phyloP scores from a whole-genome alignment of 139 green algal genomes.

The Penium margaritaceum region DNA sequence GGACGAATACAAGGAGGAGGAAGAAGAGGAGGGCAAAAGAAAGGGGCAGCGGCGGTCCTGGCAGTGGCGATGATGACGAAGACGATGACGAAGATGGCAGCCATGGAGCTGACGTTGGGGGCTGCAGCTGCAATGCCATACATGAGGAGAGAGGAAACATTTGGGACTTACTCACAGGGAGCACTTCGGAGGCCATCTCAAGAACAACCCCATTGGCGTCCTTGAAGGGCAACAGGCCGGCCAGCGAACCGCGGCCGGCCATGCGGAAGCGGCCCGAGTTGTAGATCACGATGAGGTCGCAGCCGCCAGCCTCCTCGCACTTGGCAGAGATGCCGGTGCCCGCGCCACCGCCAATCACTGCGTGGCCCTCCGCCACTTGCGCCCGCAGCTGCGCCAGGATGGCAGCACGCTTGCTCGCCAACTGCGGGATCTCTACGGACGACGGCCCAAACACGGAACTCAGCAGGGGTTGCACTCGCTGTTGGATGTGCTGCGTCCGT shows the following conservation, averaged over 20 bases:
- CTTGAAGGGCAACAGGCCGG: background rate
- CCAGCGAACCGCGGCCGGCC: background rate
- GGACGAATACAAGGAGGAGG: no score
- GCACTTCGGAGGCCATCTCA: constrained; percentile 1
- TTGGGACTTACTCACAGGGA: background rate
- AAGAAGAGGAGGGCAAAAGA: background rate
- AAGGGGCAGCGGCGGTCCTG: background rate
- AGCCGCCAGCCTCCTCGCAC: background rate
- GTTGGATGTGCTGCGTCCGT: background rate
- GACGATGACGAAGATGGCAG: background rate
- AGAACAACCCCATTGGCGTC: constrained; percentile 8
- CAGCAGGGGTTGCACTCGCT: background rate
- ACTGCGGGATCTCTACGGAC: background rate
- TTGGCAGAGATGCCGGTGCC: constrained; percentile 6
- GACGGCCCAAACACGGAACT: background rate
- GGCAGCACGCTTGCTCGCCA: background rate
- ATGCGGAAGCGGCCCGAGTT: constrained; percentile 16
- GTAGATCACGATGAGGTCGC: constrained; percentile 9
- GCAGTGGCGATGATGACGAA: background rate
- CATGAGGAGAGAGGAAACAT: background rate
- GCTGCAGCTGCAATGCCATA: background rate
- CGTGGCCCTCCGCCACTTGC: background rate
- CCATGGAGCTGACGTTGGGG: background rate
- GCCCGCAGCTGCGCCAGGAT: background rate
- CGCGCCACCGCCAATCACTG: constrained; percentile 2